Evolutionary conservation across 2,329 filamentous ascomycete genomes (phyloP), one percentile per base, ranked within the genome.

Genomic region (Pyrenochaeta sp.): DNA sequence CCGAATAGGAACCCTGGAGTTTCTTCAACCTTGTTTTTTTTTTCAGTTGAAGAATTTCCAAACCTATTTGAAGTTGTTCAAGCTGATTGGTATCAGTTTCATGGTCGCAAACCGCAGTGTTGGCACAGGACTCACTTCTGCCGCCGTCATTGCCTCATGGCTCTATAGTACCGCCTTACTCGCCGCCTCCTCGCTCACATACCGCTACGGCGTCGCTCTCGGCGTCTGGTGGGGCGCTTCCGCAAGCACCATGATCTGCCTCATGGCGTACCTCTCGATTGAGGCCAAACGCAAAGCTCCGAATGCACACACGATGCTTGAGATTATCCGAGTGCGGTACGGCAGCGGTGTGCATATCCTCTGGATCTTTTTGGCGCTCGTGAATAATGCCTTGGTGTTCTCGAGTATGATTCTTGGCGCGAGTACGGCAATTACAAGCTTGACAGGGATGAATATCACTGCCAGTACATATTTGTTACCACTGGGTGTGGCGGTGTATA

Each of bases 181-280:
- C 0, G 82, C 83, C 0, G 82, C 81, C 9, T 79, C 79, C 0
- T 74, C 84, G 2, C 82, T 85, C 0, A 84, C 83, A 4, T 44
- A 44, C 0, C 86, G 86, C 34, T 27, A 84, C 64, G 85, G 85
- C 0, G 75, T 86, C 1, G 81, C 83, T 1, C 84, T 84, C 0
- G 84, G 84, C 0, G 86, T 87, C 53, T 87, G 84, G 84, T 87
- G 64, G 44, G 67, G 83, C 2, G 84, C 83, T 45, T 85, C 84
- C 1, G 84, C 82, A 49, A 83, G 81, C 9, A 82, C 83, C 0
- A 85, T 85, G 82, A 86, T 86, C 43, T 82, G 84, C 0, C 84
- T 86, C 67, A 85, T 86, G 48, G 78, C 84, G 0, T 60, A 85
- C 0, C 69, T 85, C 1, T 83, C 82, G 0, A 84, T 85, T 10